These are phyloP conservation scores for Rhizophlyctis rosea DNA, from an alignment of 192 early-diverging fungal species.

Conservation along the genomic window DNA sequence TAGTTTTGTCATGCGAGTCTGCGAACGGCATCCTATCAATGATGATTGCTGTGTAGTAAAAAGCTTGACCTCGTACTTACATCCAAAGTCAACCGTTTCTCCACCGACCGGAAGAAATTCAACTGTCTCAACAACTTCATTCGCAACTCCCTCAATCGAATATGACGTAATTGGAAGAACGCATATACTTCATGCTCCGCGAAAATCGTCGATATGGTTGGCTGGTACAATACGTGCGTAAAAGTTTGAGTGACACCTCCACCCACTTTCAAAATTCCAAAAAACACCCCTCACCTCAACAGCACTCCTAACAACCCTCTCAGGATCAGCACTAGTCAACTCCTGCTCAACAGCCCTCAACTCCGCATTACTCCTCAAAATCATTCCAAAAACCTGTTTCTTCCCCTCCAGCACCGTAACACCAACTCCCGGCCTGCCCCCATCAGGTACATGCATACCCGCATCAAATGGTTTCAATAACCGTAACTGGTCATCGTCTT, in stretches of 20 bases:
- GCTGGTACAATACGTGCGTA: conserved; percentile 13
- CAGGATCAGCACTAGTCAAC: conserved; percentile 25
- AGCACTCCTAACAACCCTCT: conserved; percentile 1
- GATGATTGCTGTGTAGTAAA: no score
- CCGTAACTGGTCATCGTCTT: background rate
- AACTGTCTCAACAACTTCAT: conserved; percentile 40
- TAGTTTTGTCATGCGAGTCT: background rate
- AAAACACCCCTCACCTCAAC: conserved; percentile 13
- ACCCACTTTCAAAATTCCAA: conserved; percentile 3
- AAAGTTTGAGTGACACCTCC: background rate
- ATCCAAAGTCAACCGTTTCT: conserved; percentile 46
- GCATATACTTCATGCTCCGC: conserved; percentile 51
- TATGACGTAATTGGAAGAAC: conserved; percentile 41
- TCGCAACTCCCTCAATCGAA: conserved; percentile 38
- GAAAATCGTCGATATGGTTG: conserved; percentile 48
- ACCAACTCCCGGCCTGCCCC: conserved; percentile 8
- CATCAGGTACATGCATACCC: conserved; percentile 45
- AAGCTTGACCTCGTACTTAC: no score
- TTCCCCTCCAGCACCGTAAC: conserved; percentile 45
- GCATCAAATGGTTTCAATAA: conserved; percentile 38
- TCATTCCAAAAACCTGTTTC: conserved; percentile 43
- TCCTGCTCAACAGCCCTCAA: conserved; percentile 40
- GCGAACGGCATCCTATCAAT: no score
- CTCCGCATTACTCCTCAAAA: conserved; percentile 41
- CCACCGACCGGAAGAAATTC: conserved; percentile 53